Conservation (phyloP, 768 basidiomycete species). For the Pulveroboletus ravenelii region DNA sequence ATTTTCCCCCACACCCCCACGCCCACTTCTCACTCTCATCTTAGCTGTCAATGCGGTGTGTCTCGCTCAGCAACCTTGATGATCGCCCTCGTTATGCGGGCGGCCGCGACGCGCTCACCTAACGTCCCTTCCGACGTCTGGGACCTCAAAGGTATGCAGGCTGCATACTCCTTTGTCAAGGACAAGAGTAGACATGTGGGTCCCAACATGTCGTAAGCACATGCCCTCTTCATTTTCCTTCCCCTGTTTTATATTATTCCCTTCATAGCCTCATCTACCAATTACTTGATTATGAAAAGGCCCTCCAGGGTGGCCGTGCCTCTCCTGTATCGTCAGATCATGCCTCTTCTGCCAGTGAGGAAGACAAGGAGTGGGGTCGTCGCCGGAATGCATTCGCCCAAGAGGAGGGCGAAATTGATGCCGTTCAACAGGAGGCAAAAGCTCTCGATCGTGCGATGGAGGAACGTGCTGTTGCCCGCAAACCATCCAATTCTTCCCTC, state of each 20-base stretch:
- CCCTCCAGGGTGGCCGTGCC: conserved; percentile 45
- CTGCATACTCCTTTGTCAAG: conserved; percentile 85
- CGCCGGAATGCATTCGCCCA: conserved; percentile 49
- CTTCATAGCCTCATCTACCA: conserved; percentile 81
- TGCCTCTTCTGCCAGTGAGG: conserved; percentile 51
- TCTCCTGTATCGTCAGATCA: conserved; percentile 53
- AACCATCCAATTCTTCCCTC: conserved; percentile 61
- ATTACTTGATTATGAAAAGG: conserved; percentile 85
- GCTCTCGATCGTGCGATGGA: conserved; percentile 87
- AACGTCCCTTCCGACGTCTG: conserved; percentile 70
- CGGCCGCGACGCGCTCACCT: conserved; percentile 66
- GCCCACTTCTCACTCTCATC: conserved; percentile 13
- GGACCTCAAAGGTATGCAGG: conserved; percentile 84
- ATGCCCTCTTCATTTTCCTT: conserved; percentile 20
- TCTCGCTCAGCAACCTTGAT: conserved; percentile 87
- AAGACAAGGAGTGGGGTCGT: conserved; percentile 80
- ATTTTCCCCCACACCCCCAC: conserved; percentile 7
- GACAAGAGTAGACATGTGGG: conserved; percentile 83
- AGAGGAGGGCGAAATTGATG: conserved; percentile 45
- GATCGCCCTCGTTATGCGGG: conserved; percentile 91
- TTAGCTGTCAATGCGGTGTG: conserved; percentile 89
- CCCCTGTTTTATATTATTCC: conserved; percentile 21
- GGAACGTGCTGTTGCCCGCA: conserved; percentile 71
- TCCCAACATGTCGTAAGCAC: conserved; percentile 90
- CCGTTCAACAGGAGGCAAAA: conserved; percentile 72